A percentile compares a stretch with the other conserved stretches of the same genome.
phyloP scores from a whole-genome alignment of 108 stramenopile species.

The Cyclotella atomus region DNA sequence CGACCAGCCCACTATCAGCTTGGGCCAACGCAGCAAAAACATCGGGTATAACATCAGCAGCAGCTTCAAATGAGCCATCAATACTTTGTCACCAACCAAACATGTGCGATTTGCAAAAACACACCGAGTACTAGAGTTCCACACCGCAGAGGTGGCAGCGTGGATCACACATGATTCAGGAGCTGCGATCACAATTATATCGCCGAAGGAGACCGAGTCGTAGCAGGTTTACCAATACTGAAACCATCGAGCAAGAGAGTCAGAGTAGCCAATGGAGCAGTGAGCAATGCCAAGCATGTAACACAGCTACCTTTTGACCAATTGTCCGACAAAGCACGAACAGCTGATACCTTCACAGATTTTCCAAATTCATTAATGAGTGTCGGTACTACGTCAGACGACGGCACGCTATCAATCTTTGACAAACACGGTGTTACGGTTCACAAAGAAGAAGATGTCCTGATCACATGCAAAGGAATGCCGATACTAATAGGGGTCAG shows the following conservation, averaged over 20 bases:
- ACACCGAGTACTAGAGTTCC: background rate
- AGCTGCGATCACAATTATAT: background rate
- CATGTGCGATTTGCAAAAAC: background rate
- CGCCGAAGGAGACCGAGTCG: background rate
- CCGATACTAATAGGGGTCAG: background rate
- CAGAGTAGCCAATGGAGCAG: background rate
- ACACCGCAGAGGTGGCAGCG: background rate
- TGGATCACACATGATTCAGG: background rate
- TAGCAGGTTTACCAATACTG: background rate
- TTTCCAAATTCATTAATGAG: conserved; percentile 4
- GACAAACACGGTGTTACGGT: background rate
- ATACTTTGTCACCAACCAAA: background rate
- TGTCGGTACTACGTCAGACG: background rate
- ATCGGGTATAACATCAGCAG: background rate
- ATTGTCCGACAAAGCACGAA: background rate
- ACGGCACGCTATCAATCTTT: background rate
- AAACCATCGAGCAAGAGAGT: background rate
- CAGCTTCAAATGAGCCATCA: background rate
- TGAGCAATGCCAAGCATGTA: background rate
- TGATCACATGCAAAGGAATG: background rate
- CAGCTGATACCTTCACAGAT: background rate
- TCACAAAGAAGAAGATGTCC: background rate
- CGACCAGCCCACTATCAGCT: background rate
- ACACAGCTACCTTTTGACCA: background rate
- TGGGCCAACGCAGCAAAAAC: background rate